phyloP scores from a whole-genome alignment of 495 filamentous ascomycete genomes.

The Annulohypoxylon stygium region DNA sequence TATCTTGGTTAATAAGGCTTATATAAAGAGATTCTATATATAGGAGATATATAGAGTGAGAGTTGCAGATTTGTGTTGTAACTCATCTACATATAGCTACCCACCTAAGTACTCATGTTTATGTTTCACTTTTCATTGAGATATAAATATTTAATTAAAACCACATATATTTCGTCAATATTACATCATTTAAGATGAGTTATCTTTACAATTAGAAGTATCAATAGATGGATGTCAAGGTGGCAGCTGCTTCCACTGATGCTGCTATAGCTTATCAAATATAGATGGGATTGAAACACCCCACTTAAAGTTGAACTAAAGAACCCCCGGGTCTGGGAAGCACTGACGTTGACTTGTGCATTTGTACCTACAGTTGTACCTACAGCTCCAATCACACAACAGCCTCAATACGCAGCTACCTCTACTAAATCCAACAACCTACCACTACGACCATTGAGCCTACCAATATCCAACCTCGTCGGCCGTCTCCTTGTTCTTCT shows the following conservation, averaged over 20 bases:
- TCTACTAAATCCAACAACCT: constrained; percentile 13
- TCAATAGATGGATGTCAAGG: neutral
- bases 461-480: neutral
- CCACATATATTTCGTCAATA: too few relatives aligned
- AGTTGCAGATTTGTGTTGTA: neutral
- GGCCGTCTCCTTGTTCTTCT: neutral
- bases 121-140: too few relatives aligned
- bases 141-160: too few relatives aligned
- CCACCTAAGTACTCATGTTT: too few relatives aligned
- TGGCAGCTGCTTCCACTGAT: neutral
- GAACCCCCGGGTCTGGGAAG: constrained; percentile 1
- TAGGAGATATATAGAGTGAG: neutral
- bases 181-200: too few relatives aligned
- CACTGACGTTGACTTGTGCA: constrained; percentile 41
- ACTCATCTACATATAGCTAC: neutral
- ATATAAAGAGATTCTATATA: neutral
- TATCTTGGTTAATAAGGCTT: constrained; percentile 1
- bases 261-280: neutral
- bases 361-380: constrained; percentile 29
- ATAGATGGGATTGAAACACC: constrained; percentile 10
- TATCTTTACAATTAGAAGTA: neutral
- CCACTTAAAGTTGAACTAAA: constrained; percentile 37
- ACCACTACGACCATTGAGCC: neutral
- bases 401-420: constrained; percentile 10
- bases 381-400: constrained; percentile 35